Evolutionary conservation across 345 rosid species (phyloP).

Genomic region (Stellera chamaejasme): DNA sequence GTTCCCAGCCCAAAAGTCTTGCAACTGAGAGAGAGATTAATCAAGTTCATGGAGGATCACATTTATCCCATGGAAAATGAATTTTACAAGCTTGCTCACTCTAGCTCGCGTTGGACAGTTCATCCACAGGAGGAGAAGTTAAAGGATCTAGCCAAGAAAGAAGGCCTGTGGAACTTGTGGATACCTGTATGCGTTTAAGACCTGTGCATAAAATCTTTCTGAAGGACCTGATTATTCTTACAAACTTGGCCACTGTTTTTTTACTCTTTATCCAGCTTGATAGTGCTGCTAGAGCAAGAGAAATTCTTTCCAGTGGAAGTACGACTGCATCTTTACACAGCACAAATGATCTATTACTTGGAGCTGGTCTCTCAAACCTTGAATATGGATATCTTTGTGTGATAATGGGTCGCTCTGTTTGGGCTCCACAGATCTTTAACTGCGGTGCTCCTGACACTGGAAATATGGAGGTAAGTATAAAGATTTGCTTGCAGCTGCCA

Average conservation of each 20-base stretch:
- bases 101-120: slow-evolving; percentile 68
- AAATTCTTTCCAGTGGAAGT: slow-evolving; percentile 40
- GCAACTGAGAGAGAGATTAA: slow-evolving; percentile 54
- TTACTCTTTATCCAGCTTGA: slow-evolving; percentile 45
- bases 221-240: neutral
- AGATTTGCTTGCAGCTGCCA: too few species aligned
- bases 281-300: slow-evolving; percentile 81
- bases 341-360: slow-evolving; percentile 46
- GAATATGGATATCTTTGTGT: slow-evolving; percentile 97
- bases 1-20: slow-evolving; percentile 58
- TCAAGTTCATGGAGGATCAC: slow-evolving; percentile 86
- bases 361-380: slow-evolving; percentile 90
- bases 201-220: slow-evolving; percentile 8
- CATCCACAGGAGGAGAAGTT: slow-evolving; percentile 92
- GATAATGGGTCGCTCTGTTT: slow-evolving; percentile 91
- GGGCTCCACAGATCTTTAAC: slow-evolving; percentile 97
- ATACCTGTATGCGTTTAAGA: slow-evolving; percentile 53
- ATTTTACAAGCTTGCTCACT: slow-evolving; percentile 68
- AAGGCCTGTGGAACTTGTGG: slow-evolving; percentile 90
- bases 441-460: slow-evolving; percentile 99
- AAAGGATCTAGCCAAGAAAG: slow-evolving; percentile 81
- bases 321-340: slow-evolving; percentile 17
- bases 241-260: neutral
- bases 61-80: slow-evolving; percentile 79
- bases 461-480: slow-evolving; percentile 84